Base-by-base conservation (phyloP, 345 rosid genomes). In the Orychophragmus violaceus region DNA sequence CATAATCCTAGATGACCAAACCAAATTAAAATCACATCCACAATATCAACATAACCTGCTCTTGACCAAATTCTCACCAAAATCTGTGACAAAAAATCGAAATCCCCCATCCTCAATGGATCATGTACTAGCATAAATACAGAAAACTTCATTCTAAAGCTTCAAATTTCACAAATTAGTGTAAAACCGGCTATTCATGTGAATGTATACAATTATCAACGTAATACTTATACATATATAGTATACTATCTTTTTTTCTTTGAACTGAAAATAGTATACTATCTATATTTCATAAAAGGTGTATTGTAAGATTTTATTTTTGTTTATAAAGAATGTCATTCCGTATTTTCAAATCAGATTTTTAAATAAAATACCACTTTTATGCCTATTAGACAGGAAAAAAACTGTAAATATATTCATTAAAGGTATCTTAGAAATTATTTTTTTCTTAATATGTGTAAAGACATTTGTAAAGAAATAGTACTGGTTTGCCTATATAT, bases 31-130 rank as follows among this genome's bases (percentile, higher is more conserved):
- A 37, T 41, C 69, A 52, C 57, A 53, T 62, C 69, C 27, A 52
- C 37, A 22, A 23, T 42, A 52, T 41, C 30, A 59, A 53, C 3
- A 53, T 22, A 41, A 70, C 69, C 75, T 33, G 27, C 57, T 45
- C 13, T 16, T 16, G 21, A 68, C 65, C 65, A 62, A 62, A 53
- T 32, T 44, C 39, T 62, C 69, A 61, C 69, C 69, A 62, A 62
- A 41, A 51, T 62, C 48, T 10, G 16, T 16, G 16, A 53, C 6
- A 1, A n/a, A n/a, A n/a, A n/a, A n/a, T n/a, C n/a, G n/a, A n/a
- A n/a, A n/a, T n/a, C n/a, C n/a, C n/a, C n/a, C n/a, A n/a, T n/a
- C n/a, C n/a, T n/a, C n/a, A n/a, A n/a, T n/a, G n/a, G 17, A 5
- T 11, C 16, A 55, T 55, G 27, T 5, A 55, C 11, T 33, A 56